phyloP scores from a whole-genome alignment of 495 filamentous ascomycete genomes.

The Tuber umbilicatum region DNA sequence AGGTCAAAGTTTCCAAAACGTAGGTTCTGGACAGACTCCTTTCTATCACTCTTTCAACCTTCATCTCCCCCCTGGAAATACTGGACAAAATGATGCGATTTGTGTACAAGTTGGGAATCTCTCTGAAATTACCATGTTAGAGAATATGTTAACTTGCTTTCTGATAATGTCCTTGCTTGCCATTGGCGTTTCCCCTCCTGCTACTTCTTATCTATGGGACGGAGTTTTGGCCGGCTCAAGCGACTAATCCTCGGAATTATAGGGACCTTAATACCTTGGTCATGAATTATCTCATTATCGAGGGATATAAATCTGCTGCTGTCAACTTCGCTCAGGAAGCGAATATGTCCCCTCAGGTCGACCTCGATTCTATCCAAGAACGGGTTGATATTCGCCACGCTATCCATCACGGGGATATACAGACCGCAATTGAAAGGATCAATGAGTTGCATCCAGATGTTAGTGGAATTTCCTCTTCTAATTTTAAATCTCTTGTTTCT shows the following conservation, averaged over 20 bases:
- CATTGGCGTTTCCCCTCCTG: slow-evolving; percentile 23
- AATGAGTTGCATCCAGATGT: slow-evolving; percentile 90
- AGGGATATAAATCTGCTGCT: slow-evolving; percentile 89
- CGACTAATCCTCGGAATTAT: slow-evolving; percentile 14
- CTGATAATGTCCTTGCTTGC: slow-evolving; percentile 48
- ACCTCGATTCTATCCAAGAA: slow-evolving; percentile 64
- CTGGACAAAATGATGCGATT: slow-evolving; percentile 64
- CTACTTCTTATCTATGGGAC: slow-evolving; percentile 7
- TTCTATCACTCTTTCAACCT: slow-evolving; percentile 12
- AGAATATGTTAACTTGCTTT: slow-evolving; percentile 74
- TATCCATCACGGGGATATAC: slow-evolving; percentile 76
- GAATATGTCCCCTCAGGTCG: slow-evolving; percentile 67
- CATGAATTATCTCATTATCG: slow-evolving; percentile 94
- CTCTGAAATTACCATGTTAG: slow-evolving; percentile 85
- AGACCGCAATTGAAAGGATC: slow-evolving; percentile 74
- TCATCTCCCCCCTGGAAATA: slow-evolving; percentile 23
- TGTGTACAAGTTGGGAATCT: slow-evolving; percentile 99
- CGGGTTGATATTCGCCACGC: slow-evolving; percentile 71
- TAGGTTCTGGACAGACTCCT: slow-evolving; percentile 49
- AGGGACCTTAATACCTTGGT: slow-evolving; percentile 95
- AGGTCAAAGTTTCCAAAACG: slow-evolving; percentile 83
- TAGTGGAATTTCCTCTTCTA: slow-evolving; percentile 44
- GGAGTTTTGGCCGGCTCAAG: background rate
- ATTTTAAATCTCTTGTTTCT: slow-evolving; percentile 31
- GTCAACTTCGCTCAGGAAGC: slow-evolving; percentile 91